A percentile compares a stretch with the other conserved stretches of the same genome.
Conservation (phyloP, 805 yeast species). For the Komagataella mondaviorum region DNA sequence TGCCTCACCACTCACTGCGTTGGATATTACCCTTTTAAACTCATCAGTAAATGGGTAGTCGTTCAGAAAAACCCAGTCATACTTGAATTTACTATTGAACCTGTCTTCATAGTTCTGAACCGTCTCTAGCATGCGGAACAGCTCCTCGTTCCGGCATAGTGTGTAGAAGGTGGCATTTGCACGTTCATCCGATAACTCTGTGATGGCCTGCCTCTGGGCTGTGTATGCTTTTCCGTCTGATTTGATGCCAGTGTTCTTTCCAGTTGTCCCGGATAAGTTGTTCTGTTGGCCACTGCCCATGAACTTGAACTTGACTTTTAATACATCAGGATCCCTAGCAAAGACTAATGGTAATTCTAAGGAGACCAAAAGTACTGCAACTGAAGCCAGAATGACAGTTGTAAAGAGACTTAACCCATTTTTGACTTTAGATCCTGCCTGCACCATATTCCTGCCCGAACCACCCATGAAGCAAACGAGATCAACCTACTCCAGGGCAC, state of each 20-base stretch:
- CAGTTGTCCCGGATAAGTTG: neutral
- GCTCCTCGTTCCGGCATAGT: constrained; percentile 55
- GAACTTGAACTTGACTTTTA: neutral
- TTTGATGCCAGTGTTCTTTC: neutral
- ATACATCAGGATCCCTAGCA: neutral
- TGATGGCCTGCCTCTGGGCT: neutral
- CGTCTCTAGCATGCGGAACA: constrained; percentile 41
- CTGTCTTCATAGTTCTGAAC: constrained; percentile 52
- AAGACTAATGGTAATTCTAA: neutral
- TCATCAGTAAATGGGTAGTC: constrained; percentile 48
- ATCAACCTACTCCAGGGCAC: neutral
- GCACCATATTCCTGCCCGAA: neutral
- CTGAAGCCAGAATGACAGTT: neutral
- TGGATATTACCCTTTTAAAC: constrained; percentile 34
- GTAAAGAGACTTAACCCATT: neutral
- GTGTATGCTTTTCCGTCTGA: neutral
- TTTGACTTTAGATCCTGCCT: neutral
- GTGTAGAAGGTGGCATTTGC: constrained; percentile 60
- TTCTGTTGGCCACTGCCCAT: neutral
- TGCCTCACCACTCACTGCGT: constrained; percentile 43
- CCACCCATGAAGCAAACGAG: neutral
- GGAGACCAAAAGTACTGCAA: neutral
- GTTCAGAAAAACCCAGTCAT: constrained; percentile 74
- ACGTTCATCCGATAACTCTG: constrained; percentile 6
- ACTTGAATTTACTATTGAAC: constrained; percentile 46